Evolutionary conservation across 73 alveolate species (phyloP).

Genomic region (Tetrahymena borealis): DNA sequence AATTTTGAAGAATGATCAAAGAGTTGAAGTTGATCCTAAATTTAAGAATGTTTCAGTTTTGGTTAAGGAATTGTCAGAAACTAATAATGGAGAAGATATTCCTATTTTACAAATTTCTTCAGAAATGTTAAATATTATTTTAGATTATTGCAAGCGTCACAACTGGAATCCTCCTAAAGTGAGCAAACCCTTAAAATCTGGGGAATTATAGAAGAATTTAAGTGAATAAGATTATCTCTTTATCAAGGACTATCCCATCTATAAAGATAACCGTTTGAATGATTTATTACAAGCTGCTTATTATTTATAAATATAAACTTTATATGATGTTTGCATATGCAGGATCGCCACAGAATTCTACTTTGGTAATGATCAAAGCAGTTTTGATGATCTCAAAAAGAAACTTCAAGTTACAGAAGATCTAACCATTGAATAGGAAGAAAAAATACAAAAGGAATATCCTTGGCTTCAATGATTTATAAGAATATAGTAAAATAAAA

Average conservation of each 20-base stretch:
- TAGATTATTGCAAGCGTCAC: neutral
- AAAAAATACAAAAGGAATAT: neutral
- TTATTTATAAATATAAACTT: neutral
- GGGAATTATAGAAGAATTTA: neutral
- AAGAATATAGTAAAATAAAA: no score
- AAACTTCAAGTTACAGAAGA: neutral
- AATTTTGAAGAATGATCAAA: neutral
- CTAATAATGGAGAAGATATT: neutral
- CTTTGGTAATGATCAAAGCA: neutral
- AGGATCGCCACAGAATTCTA: neutral
- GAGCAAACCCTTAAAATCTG: neutral
- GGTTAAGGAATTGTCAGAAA: neutral
- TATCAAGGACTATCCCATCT: neutral
- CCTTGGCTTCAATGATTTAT: neutral
- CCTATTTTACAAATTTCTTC: neutral
- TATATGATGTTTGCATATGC: neutral
- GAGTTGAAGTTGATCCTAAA: neutral
- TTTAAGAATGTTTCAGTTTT: neutral
- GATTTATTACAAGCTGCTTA: neutral
- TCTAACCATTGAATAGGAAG: neutral
- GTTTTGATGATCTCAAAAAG: neutral
- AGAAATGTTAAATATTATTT: neutral
- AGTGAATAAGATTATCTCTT: neutral
- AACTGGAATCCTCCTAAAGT: neutral
- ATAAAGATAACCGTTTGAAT: neutral